Percentiles rank a stretch among this genome's conserved stretches.
These are phyloP conservation scores for Cadophora luteo-olivacea DNA, from an alignment of 2,329 filamentous ascomycete genomes.

Conservation along the genomic window DNA sequence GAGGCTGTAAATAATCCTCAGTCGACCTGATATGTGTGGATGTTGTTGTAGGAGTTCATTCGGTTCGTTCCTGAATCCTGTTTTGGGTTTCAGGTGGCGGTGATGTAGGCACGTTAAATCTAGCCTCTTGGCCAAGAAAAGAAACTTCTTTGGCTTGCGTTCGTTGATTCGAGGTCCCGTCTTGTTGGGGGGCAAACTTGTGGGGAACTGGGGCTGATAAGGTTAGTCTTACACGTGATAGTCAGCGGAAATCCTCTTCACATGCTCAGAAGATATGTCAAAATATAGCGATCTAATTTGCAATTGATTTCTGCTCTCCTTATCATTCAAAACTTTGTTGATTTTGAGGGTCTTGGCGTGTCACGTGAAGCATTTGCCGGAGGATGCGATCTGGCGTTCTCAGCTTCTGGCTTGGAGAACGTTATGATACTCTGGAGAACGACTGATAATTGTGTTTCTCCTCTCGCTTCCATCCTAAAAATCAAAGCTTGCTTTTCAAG, in stretches of 20 bases:
- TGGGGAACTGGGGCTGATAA: constrained; percentile 14
- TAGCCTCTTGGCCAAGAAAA: constrained; percentile 16
- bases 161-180: background rate
- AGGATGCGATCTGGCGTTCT: too few species aligned
- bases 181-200: background rate
- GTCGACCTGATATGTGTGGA: background rate
- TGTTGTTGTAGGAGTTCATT: background rate
- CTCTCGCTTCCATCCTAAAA: background rate
- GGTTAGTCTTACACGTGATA: constrained; percentile 14
- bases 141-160: background rate
- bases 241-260: background rate
- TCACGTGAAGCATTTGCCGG: too few species aligned
- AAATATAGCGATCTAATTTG: background rate
- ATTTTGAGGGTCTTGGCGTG: background rate
- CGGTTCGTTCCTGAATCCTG: background rate
- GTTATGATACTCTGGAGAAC: too few species aligned
- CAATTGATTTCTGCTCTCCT: background rate
- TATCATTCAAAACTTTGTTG: background rate
- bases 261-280: background rate
- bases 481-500: background rate
- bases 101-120: background rate
- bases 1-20: background rate
- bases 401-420: background rate
- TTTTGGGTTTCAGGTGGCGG: constrained; percentile 6
- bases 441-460: background rate